A percentile compares a stretch with the other conserved stretches of the same genome.
Evolutionary conservation across 768 basidiomycete genomes (phyloP).

Genomic region (Tylopilus cervinicoccineus): DNA sequence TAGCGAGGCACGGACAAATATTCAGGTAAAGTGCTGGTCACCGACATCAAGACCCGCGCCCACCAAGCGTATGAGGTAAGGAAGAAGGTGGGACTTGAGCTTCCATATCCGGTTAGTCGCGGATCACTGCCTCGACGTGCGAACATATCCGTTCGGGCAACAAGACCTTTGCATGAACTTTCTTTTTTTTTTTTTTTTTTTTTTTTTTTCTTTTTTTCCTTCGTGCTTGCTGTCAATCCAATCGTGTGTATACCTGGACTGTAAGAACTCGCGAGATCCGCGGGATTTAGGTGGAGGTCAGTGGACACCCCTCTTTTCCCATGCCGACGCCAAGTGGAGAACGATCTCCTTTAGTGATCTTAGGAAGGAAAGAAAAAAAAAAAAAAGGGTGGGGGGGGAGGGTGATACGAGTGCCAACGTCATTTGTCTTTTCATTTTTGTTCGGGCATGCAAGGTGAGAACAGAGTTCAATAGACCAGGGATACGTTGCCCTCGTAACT

Average conservation of each 20-base stretch:
- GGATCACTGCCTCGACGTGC: neutral
- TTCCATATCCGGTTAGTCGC: neutral
- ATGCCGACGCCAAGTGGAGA: conserved; percentile 6
- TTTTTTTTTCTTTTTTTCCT: neutral
- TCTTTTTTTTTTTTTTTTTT: neutral
- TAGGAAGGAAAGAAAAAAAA: too few relatives aligned
- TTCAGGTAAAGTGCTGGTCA: neutral
- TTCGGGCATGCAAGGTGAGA: too few relatives aligned
- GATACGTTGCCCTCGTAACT: too few relatives aligned
- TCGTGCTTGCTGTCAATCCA: neutral
- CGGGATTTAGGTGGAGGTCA: neutral
- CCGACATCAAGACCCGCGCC: too few relatives aligned
- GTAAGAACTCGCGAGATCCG: conserved; percentile 5
- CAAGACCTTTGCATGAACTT: neutral
- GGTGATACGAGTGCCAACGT: too few relatives aligned
- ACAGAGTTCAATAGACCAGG: too few relatives aligned
- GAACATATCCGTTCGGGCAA: neutral
- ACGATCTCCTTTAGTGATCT: too few relatives aligned
- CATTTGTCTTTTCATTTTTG: too few relatives aligned
- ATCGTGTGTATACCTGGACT: neutral
- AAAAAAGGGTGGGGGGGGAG: too few relatives aligned
- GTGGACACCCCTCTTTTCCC: conserved; percentile 3
- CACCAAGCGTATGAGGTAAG: conserved; percentile 6
- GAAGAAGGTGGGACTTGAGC: neutral
- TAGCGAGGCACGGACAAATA: neutral